Base-by-base conservation (phyloP, 73 alveolate species). In the Paramecium bursaria region DNA sequence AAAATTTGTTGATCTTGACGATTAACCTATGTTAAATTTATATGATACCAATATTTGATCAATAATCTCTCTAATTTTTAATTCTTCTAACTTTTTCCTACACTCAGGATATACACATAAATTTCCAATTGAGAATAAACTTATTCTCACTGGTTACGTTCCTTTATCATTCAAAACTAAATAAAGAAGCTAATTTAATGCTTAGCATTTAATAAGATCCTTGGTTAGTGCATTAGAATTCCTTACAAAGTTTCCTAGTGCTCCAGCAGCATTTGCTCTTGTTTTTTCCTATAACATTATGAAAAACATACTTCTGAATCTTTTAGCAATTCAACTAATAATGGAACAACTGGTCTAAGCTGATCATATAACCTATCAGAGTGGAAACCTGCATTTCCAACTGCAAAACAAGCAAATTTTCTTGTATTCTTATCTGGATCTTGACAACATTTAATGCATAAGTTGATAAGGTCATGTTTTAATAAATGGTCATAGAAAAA, bases 181-280 rank as follows among this genome's bases (percentile, higher is more conserved):
- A 33, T 93, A 95, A n/a, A 95, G 82, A 39, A 96, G 86, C 53
- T 93, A 94, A 74, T 90, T 91, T 53, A 95, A 92, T 7, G 99
- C 99, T 82, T 96, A 96, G 85, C 91, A 90, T 86, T 85, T 94
- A 48, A 96, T 95, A 57, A 96, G 73, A 87, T 96, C 99, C 46
- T 86, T 90, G 67, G 97, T 95, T 15, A 97, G 87, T 15, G 92
- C 75, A 19, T 95, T 94, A 6, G 98, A 97, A 80, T 97, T 95
- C 50, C 99, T 87, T 6, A 97, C 99, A 79, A 97, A 95, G 76
- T 97, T 97, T 4, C 99, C 99, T 52, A 97, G 74, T 4, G 99
- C 99, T 47, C 99, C 99, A 1, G 99, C 99, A 50, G 99, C 98
- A 91, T 97, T 97, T 0, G 99, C 99, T 94, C 99, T 95, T 0